Percentiles rank a stretch among this genome's conserved stretches.
Conservation (phyloP, 192 early-diverging fungal species). For the Dissophora ornata region DNA sequence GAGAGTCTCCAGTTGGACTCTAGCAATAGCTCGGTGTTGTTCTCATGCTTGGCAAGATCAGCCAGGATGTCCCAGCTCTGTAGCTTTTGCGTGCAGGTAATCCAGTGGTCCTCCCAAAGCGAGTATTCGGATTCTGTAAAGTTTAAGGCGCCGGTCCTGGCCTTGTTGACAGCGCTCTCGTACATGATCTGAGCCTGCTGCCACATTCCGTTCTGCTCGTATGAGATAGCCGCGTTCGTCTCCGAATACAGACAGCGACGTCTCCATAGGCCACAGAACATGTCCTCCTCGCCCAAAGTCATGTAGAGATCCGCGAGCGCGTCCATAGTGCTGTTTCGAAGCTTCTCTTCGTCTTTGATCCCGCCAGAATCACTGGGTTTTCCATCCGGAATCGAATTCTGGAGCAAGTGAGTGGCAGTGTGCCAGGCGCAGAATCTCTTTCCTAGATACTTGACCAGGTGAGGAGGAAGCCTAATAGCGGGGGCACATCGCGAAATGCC, state of each 20-base stretch:
- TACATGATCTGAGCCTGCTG: conserved; percentile 89
- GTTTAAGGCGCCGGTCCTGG: conserved; percentile 82
- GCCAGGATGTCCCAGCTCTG: conserved; percentile 98
- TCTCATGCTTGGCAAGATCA: conserved; percentile 93
- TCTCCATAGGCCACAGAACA: conserved; percentile 93
- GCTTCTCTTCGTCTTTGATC: conserved; percentile 86
- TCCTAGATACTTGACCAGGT: conserved; percentile 93
- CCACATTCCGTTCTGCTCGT: conserved; percentile 96
- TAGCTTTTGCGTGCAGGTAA: conserved; percentile 86
- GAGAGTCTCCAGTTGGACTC: conserved; percentile 96
- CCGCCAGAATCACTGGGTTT: conserved; percentile 53
- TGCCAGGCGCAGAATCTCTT: conserved; percentile 95
- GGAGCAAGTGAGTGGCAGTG: conserved; percentile 85
- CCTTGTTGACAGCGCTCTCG: conserved; percentile 93
- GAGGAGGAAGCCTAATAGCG: conserved; percentile 86
- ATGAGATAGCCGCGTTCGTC: conserved; percentile 96
- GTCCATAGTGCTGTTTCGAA: conserved; percentile 91
- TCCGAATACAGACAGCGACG: conserved; percentile 89
- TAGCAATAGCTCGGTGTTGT: conserved; percentile 84
- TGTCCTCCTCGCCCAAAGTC: conserved; percentile 89
- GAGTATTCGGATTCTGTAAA: conserved; percentile 96
- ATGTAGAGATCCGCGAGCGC: conserved; percentile 88
- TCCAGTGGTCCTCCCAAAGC: conserved; percentile 99
- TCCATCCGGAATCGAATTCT: conserved; percentile 67
- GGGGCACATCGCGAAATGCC: conserved; percentile 83